phyloP scores from a whole-genome alignment of 805 yeast species.

The Wickerhamiella qilinensis region DNA sequence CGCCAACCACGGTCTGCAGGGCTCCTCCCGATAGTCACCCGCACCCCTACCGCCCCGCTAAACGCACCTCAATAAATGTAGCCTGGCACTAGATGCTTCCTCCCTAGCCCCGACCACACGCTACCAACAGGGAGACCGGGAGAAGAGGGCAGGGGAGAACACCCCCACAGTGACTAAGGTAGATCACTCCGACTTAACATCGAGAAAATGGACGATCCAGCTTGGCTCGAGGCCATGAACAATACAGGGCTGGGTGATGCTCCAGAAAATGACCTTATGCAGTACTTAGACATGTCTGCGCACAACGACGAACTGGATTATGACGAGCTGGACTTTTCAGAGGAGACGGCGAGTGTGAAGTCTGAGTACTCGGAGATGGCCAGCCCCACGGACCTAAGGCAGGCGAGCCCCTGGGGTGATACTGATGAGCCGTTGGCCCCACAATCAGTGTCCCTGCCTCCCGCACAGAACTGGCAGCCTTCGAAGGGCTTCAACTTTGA shows the following conservation, averaged over 20 bases:
- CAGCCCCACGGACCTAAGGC: not conserved
- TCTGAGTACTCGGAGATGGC: slow-evolving; percentile 5
- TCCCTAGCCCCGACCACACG: too few relatives aligned
- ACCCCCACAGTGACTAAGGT: not conserved
- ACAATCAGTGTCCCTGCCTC: not conserved
- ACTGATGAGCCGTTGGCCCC: not conserved
- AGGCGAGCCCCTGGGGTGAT: not conserved
- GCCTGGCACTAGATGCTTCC: too few relatives aligned
- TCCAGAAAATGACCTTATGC: slow-evolving; percentile 8
- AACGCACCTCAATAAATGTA: too few relatives aligned
- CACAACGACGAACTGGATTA: slow-evolving; percentile 2
- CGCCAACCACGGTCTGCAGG: too few relatives aligned
- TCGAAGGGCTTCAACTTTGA: slow-evolving; percentile 2
- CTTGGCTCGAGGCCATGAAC: not conserved
- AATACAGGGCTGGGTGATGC: not conserved
- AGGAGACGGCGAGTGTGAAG: slow-evolving; percentile 11
- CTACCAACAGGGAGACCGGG: too few relatives aligned
- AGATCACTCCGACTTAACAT: not conserved
- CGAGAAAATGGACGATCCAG: not conserved
- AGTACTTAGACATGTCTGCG: slow-evolving; percentile 6
- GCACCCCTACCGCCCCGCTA: too few relatives aligned
- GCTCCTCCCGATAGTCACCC: too few relatives aligned
- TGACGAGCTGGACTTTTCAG: slow-evolving; percentile 10
- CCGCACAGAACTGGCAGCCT: slow-evolving; percentile 1
- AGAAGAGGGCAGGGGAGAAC: too few relatives aligned